These are phyloP conservation scores for Lindgomyces ingoldianus DNA, from an alignment of 495 filamentous ascomycete species.

Conservation along the genomic window DNA sequence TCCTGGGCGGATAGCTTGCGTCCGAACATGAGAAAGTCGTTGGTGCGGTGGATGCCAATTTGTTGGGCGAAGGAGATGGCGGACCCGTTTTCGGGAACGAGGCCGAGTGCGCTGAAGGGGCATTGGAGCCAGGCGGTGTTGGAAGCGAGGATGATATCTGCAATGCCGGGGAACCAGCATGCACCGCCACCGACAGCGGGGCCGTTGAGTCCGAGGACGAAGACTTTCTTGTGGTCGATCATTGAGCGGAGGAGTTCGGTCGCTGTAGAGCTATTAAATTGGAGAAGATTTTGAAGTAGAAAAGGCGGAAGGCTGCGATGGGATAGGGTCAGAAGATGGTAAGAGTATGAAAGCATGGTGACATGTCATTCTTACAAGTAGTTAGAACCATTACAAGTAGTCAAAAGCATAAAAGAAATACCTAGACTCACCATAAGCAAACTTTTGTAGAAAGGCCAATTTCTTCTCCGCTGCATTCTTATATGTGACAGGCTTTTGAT, in stretches of 20 bases:
- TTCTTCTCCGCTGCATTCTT: conserved; percentile 41
- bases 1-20: conserved; percentile 39
- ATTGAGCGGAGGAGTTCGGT: conserved; percentile 42
- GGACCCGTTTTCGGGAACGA: conserved; percentile 43
- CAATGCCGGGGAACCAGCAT: conserved; percentile 42
- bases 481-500: conserved; percentile 12
- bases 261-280: conserved; percentile 19
- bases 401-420: background rate
- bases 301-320: background rate
- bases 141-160: conserved; percentile 42
- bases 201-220: conserved; percentile 44
- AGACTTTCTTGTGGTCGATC: conserved; percentile 45
- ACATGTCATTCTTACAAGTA: background rate
- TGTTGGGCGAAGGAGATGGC: conserved; percentile 41
- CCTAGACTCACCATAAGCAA: conserved; percentile 26
- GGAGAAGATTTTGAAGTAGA: no score
- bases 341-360: background rate
- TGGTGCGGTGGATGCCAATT: conserved; percentile 43
- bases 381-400: background rate
- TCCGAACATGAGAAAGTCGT: conserved; percentile 46
- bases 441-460: conserved; percentile 22
- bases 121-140: conserved; percentile 39
- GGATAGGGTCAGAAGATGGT: background rate
- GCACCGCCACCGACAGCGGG: conserved; percentile 43
- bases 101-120: conserved; percentile 41